Evolutionary conservation across 176 grass and related monocot genomes (phyloP), one percentile per base, ranked within the genome.

Genomic region (Cenchrus fungigraminus): DNA sequence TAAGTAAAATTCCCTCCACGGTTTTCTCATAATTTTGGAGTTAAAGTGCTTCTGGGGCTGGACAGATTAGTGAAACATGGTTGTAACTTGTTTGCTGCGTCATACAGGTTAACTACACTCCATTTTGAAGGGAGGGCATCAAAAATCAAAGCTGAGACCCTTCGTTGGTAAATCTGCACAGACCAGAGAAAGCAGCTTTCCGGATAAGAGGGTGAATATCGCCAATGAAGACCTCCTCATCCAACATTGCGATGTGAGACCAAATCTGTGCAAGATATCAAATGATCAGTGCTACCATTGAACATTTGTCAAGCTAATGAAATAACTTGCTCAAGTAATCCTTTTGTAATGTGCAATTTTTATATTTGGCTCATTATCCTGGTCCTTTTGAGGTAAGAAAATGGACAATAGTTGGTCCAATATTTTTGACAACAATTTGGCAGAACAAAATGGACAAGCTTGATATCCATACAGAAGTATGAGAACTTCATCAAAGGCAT

Each of bases 171-270:
- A 83, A 78, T 89, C 93, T 90, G 66, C 85, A 92, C 74, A 99
- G 82, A 79, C 97, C 97, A 10, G 90, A 90, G 69, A 90, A 96
- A 55, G 62, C 91, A 74, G 97, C 91, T 96, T 91, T 96, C 15
- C 47, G 34, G 67, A 90, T 88, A 86, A 99, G 97, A 54, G 86
- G 90, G 74, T 99, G 93, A 55, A 82, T 53, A 29, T 91, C 77
- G 73, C 79, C 88, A 79, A 42, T 59, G 32, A 99, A 99, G 82
- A 96, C 70, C 32, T 95, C 93, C 1, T 78, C 83, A 66, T 96
- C 93, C 74, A 99, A 82, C 65, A 79, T 88, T 66, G 84, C 79
- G 74, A 99, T 81, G 70, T 99, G 94, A 13, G 90, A 88, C 97
- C 97, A 99, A 79, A 99, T 96, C 97, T 99, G 87, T 96, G 83